Percentiles rank a stretch among this genome's conserved stretches.
Conservation (phyloP, 2,329 filamentous ascomycete genomes). For the Colletotrichum incanum region DNA sequence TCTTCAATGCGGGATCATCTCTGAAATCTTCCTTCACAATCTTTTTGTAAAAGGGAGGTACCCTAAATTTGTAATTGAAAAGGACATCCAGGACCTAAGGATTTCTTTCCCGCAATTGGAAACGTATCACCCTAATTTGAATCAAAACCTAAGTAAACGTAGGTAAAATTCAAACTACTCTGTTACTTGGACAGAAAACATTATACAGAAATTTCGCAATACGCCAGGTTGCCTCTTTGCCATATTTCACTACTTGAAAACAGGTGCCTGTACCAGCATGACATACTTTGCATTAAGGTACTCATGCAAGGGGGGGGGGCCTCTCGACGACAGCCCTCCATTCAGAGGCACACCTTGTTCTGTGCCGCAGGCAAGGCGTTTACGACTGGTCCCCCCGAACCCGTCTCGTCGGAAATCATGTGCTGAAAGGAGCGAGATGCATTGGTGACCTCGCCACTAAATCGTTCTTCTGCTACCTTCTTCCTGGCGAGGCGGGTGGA, state of each 20-base stretch:
- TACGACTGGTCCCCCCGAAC: background rate
- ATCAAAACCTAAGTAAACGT: too few relatives aligned
- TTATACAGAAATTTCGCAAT: too few relatives aligned
- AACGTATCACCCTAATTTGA: too few relatives aligned
- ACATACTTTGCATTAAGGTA: background rate
- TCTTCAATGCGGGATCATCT: background rate
- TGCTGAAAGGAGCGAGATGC: conserved; percentile 8
- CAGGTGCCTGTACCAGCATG: background rate
- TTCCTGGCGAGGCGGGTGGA: background rate
- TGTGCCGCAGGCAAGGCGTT: background rate
- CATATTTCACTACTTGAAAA: background rate
- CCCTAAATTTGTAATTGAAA: too few relatives aligned
- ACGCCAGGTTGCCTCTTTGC: background rate
- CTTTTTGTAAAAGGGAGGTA: too few relatives aligned
- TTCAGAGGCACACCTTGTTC: background rate
- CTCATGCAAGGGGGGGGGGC: conserved; percentile 5
- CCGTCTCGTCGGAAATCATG: conserved; percentile 8
- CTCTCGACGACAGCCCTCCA: background rate
- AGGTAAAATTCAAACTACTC: too few relatives aligned
- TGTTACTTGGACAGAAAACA: background rate
- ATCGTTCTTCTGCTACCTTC: background rate
- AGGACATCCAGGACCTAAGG: too few relatives aligned
- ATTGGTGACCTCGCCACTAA: conserved; percentile 6
- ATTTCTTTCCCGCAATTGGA: too few relatives aligned
- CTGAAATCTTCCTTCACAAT: background rate